phyloP scores from a whole-genome alignment of 2,329 filamentous ascomycete species.

The Cladosporium austrohemisphaericum region DNA sequence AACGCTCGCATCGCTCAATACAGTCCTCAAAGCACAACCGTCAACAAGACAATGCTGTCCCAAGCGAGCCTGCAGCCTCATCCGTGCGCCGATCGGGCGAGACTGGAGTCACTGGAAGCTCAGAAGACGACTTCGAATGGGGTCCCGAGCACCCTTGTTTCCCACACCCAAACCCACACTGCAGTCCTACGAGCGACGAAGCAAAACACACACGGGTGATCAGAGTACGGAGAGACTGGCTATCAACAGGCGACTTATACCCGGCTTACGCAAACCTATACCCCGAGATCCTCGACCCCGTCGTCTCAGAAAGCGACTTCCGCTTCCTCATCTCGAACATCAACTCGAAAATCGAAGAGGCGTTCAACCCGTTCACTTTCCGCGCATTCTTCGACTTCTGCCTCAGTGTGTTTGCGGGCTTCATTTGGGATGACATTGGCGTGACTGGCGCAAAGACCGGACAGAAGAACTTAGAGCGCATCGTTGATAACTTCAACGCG shows the following conservation, averaged over 20 bases:
- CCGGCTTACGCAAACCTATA: slow-evolving; percentile 94
- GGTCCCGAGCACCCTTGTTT: slow-evolving; percentile 91
- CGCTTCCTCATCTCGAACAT: slow-evolving; percentile 75
- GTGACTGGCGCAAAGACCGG: slow-evolving; percentile 70
- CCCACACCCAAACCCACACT: slow-evolving; percentile 89
- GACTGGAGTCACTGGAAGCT: slow-evolving; percentile 42
- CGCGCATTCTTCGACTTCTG: slow-evolving; percentile 77
- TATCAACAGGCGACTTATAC: slow-evolving; percentile 81
- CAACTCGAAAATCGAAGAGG: slow-evolving; percentile 70
- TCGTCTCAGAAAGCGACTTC: slow-evolving; percentile 82
- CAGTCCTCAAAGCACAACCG: slow-evolving; percentile 8
- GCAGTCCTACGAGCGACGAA: slow-evolving; percentile 70
- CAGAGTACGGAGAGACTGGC: slow-evolving; percentile 83
- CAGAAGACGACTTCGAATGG: slow-evolving; percentile 73
- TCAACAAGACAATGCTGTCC: slow-evolving; percentile 14
- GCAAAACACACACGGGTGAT: slow-evolving; percentile 82
- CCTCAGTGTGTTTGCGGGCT: slow-evolving; percentile 79
- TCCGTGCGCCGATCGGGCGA: slow-evolving; percentile 13
- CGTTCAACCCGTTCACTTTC: slow-evolving; percentile 73
- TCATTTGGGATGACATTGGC: slow-evolving; percentile 91
- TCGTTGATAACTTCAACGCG: slow-evolving; percentile 83
- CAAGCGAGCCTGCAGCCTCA: slow-evolving; percentile 9
- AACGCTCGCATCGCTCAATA: slow-evolving; percentile 25
- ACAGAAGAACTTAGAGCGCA: slow-evolving; percentile 67
- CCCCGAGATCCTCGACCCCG: slow-evolving; percentile 88